Conservation (phyloP, 768 basidiomycete species). For the Inosperma sp. region DNA sequence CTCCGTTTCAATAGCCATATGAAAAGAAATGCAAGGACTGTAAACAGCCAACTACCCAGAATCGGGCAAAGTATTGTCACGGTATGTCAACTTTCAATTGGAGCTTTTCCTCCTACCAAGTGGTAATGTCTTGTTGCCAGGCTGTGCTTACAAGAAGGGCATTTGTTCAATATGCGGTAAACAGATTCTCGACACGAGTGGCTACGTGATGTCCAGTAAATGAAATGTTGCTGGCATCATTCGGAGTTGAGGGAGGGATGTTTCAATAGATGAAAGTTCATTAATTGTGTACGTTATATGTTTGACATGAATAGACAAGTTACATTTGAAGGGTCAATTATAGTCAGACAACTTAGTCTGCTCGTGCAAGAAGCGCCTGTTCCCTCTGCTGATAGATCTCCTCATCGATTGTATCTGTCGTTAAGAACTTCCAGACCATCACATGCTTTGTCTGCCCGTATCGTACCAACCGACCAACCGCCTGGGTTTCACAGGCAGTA, state of each 20-base stretch:
- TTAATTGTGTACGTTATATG: no score
- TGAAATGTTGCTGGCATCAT: conserved; percentile 31
- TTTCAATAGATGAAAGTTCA: no score
- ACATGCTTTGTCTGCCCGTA: conserved; percentile 82
- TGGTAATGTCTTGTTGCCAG: conserved; percentile 33
- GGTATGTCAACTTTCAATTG: conserved; percentile 40
- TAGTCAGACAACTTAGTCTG: background rate
- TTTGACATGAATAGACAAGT: background rate
- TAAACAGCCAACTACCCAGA: conserved; percentile 79
- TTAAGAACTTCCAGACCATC: conserved; percentile 77
- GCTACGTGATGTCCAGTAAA: conserved; percentile 84
- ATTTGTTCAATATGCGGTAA: conserved; percentile 86
- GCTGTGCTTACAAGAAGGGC: conserved; percentile 86
- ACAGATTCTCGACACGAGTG: conserved; percentile 75
- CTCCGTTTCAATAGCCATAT: conserved; percentile 68
- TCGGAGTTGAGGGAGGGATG: no score
- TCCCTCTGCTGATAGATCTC: conserved; percentile 67
- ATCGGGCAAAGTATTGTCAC: conserved; percentile 86
- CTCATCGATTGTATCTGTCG: conserved; percentile 83
- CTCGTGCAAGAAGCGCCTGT: conserved; percentile 20
- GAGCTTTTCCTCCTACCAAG: conserved; percentile 8
- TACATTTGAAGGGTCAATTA: background rate
- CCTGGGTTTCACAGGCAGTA: conserved; percentile 77
- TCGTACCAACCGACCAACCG: conserved; percentile 76
- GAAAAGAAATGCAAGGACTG: conserved; percentile 85